These are phyloP conservation scores for Solanum sitiens DNA, from an alignment of 257 asterid species.

Conservation along the genomic window DNA sequence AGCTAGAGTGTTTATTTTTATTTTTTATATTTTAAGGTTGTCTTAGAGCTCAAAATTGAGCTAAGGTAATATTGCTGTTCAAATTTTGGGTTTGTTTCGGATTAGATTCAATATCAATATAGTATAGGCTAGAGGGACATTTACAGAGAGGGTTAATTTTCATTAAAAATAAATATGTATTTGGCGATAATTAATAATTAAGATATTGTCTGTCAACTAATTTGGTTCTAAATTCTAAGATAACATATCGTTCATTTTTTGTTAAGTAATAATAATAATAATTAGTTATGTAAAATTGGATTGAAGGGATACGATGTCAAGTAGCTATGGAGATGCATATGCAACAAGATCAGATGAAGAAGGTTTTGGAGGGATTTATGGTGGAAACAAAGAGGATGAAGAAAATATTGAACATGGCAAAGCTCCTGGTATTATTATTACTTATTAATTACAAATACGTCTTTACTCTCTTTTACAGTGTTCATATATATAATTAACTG, in stretches of 20 bases:
- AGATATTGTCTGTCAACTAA: too few species aligned
- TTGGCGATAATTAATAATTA: too few species aligned
- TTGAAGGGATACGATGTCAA: slow-evolving; percentile 36
- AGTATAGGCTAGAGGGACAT: too few species aligned
- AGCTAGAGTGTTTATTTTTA: too few species aligned
- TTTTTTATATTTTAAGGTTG: too few species aligned
- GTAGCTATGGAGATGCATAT: slow-evolving; percentile 50
- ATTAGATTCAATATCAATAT: background rate
- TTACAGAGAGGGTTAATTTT: too few species aligned
- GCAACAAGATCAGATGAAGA: slow-evolving; percentile 67
- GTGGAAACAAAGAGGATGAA: slow-evolving; percentile 28
- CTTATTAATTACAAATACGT: too few species aligned
- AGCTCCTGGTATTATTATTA: background rate
- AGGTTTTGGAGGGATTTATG: slow-evolving; percentile 61
- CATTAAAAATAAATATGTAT: too few species aligned
- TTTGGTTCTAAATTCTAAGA: background rate
- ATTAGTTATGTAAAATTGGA: background rate
- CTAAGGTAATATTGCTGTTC: too few species aligned
- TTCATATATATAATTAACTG: background rate
- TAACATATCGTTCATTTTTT: too few species aligned
- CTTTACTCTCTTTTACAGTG: background rate
- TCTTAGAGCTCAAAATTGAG: too few species aligned
- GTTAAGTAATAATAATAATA: background rate
- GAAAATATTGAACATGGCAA: slow-evolving; percentile 10
- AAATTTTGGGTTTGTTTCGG: too few species aligned